phyloP scores from a whole-genome alignment of 805 yeast species.

The Yarrowia sp. region DNA sequence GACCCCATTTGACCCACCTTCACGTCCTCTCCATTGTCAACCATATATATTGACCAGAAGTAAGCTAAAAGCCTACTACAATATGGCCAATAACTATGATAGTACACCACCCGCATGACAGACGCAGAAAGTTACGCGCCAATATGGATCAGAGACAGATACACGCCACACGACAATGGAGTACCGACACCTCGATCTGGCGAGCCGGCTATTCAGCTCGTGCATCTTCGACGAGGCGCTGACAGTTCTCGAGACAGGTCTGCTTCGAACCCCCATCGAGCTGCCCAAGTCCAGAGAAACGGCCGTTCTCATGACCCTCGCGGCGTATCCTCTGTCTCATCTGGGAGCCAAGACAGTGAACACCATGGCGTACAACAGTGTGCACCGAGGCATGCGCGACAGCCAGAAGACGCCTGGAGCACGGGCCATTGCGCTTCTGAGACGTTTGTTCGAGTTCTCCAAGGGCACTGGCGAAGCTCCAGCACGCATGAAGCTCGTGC shows the following conservation, averaged over 20 bases:
- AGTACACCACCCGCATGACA: background rate
- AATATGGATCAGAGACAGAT: background rate
- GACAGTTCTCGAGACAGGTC: background rate
- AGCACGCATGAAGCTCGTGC: background rate
- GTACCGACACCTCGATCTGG: background rate
- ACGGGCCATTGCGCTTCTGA: background rate
- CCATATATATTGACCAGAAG: too few relatives aligned
- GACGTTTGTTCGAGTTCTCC: background rate
- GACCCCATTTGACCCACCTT: too few relatives aligned
- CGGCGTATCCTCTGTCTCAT: conserved; percentile 10
- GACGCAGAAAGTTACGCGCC: background rate
- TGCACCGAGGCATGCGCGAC: background rate
- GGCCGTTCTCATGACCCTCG: background rate
- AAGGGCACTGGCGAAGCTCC: background rate
- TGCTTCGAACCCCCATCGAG: background rate
- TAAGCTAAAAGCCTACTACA: too few relatives aligned
- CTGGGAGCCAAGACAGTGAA: background rate
- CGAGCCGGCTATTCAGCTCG: background rate
- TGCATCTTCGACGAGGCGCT: conserved; percentile 15
- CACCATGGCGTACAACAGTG: background rate
- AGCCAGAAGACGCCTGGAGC: conserved; percentile 3
- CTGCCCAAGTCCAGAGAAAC: background rate
- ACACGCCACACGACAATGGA: background rate
- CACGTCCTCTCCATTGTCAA: too few relatives aligned
- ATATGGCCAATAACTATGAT: too few relatives aligned